These are phyloP conservation scores for Rhipidocladum racemiflorum DNA, from an alignment of 176 grass and related monocot genomes.

Conservation along the genomic window DNA sequence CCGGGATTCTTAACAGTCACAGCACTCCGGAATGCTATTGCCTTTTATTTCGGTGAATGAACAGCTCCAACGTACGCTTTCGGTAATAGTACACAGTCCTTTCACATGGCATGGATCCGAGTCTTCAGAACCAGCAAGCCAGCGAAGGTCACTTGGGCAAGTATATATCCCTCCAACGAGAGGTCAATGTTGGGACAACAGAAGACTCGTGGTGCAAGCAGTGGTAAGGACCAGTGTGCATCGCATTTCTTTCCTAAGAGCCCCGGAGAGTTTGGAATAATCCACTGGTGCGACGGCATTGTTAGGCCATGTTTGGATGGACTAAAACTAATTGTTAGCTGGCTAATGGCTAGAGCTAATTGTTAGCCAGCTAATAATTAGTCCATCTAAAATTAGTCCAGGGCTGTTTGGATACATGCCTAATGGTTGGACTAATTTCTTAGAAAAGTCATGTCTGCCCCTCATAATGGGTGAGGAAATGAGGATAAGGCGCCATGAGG, in stretches of 20 bases:
- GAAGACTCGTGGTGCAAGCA: background rate
- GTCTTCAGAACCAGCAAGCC: background rate
- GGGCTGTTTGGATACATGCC: too few relatives aligned
- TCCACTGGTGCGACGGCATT: too few relatives aligned
- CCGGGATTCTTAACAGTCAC: conserved; percentile 41
- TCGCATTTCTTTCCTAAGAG: conserved; percentile 3
- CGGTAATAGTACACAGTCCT: conserved; percentile 29
- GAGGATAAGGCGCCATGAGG: too few relatives aligned
- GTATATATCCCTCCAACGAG: conserved; percentile 1
- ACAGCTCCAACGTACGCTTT: conserved; percentile 17
- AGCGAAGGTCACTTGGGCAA: too few relatives aligned
- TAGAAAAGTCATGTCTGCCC: too few relatives aligned
- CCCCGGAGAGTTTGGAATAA: background rate
- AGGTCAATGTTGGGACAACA: background rate
- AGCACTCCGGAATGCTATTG: conserved; percentile 21
- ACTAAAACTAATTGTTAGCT: too few relatives aligned
- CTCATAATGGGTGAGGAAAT: too few relatives aligned
- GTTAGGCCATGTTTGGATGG: too few relatives aligned
- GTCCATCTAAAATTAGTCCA: too few relatives aligned
- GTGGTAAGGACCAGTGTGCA: background rate
- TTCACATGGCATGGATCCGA: conserved; percentile 25
- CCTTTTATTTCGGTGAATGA: conserved; percentile 41
- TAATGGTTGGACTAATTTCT: too few relatives aligned
- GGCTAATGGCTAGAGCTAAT: too few relatives aligned
- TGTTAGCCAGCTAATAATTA: too few relatives aligned